Evolutionary conservation across 2,329 filamentous ascomycete genomes (phyloP).

Genomic region (Neurospora sp.): DNA sequence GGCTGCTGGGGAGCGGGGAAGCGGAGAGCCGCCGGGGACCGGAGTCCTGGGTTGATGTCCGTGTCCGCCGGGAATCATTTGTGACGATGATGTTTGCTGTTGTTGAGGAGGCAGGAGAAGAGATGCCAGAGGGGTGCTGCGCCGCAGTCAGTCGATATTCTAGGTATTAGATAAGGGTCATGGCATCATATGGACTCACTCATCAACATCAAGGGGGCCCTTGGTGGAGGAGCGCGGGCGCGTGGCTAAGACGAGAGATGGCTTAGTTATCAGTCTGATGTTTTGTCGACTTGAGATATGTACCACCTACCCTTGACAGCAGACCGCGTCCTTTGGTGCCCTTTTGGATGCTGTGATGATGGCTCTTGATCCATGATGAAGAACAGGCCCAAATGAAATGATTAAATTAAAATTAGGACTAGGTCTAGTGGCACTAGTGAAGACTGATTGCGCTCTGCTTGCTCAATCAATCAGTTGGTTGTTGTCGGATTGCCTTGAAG

Average conservation of each 20-base stretch:
- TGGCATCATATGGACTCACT: slow-evolving; percentile 42
- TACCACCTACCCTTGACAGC: slow-evolving; percentile 16
- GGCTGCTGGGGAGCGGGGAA: slow-evolving; percentile 2
- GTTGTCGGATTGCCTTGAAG: background rate
- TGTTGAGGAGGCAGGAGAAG: slow-evolving; percentile 8
- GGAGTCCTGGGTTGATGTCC: background rate
- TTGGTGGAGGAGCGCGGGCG: slow-evolving; percentile 61
- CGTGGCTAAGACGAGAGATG: slow-evolving; percentile 29
- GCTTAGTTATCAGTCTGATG: background rate
- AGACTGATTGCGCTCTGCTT: background rate
- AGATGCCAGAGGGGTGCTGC: slow-evolving; percentile 14
- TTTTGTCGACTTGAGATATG: background rate
- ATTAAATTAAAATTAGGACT: background rate
- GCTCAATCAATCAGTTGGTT: background rate
- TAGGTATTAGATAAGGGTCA: slow-evolving; percentile 8
- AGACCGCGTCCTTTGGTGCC: slow-evolving; percentile 18
- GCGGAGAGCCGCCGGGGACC: slow-evolving; percentile 1
- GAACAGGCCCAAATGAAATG: background rate
- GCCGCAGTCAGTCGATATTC: slow-evolving; percentile 3
- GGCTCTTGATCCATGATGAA: slow-evolving; percentile 12
- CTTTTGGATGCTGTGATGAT: slow-evolving; percentile 5
- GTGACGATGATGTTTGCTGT: slow-evolving; percentile 16
- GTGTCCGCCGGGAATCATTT: slow-evolving; percentile 1
- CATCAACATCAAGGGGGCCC: slow-evolving; percentile 65
- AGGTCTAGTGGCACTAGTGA: background rate